These are phyloP conservation scores for Filobasidium floriforme DNA, from an alignment of 768 basidiomycete genomes.

Conservation along the genomic window DNA sequence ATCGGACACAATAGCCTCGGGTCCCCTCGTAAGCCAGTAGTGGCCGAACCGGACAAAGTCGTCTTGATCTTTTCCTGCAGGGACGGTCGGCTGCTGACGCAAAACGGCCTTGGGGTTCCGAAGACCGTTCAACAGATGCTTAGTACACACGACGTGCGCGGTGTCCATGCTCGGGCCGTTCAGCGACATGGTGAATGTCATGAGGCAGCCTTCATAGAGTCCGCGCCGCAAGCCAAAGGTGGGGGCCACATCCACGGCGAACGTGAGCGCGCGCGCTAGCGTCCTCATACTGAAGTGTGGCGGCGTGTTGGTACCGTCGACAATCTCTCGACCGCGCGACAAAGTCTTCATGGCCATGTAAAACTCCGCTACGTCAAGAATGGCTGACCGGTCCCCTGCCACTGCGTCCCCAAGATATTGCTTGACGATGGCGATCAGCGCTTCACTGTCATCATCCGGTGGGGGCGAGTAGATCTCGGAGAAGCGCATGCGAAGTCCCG, in stretches of 20 bases:
- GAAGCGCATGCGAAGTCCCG: conserved; percentile 80
- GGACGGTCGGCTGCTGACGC: conserved; percentile 57
- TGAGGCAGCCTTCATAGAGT: conserved; percentile 91
- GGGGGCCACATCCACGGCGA: conserved; percentile 71
- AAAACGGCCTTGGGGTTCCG: conserved; percentile 72
- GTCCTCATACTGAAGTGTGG: conserved; percentile 98
- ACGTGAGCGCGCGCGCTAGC: conserved; percentile 77
- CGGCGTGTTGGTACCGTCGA: conserved; percentile 83
- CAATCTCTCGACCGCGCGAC: conserved; percentile 65
- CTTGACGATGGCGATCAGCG: conserved; percentile 71
- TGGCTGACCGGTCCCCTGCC: conserved; percentile 73
- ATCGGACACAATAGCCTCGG: conserved; percentile 56
- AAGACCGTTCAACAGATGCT: conserved; percentile 68
- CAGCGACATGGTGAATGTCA: conserved; percentile 96
- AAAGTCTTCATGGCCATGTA: conserved; percentile 73
- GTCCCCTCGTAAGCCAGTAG: conserved; percentile 79
- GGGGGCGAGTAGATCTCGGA: conserved; percentile 93
- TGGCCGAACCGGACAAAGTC: conserved; percentile 78
- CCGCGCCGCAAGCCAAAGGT: conserved; percentile 73
- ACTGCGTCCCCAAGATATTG: conserved; percentile 82
- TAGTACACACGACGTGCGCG: conserved; percentile 64
- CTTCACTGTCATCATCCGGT: conserved; percentile 85
- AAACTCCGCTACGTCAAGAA: conserved; percentile 87
- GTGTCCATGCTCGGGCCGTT: conserved; percentile 62
- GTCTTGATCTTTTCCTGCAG: conserved; percentile 50